These are phyloP conservation scores for Botryotinia calthae DNA, from an alignment of 2,329 filamentous ascomycete species.

Conservation along the genomic window DNA sequence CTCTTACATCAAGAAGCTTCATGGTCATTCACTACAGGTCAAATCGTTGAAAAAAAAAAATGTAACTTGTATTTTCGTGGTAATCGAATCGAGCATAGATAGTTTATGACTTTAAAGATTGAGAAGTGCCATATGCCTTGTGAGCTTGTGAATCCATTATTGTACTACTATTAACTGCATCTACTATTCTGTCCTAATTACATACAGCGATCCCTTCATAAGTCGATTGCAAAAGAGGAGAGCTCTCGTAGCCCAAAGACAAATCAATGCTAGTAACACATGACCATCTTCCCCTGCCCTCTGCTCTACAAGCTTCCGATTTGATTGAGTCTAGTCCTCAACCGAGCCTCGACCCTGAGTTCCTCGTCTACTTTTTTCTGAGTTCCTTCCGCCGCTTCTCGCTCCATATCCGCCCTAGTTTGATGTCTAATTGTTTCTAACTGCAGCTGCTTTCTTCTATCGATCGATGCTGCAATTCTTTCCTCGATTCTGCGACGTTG, in stretches of 20 bases:
- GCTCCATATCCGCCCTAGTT: background rate
- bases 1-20: background rate
- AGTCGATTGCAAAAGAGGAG: background rate
- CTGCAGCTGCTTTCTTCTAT: background rate
- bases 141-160: background rate
- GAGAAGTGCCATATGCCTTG: rapidly evolving
- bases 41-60: background rate
- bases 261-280: background rate
- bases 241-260: background rate
- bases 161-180: background rate
- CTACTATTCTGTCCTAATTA: background rate
- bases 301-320: background rate
- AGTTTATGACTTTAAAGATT: background rate
- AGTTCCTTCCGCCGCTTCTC: background rate
- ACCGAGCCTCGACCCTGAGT: background rate
- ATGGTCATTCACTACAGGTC: background rate
- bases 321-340: background rate
- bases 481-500: background rate
- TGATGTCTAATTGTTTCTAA: background rate
- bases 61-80: background rate
- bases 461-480: background rate
- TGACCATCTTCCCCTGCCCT: background rate
- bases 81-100: background rate
- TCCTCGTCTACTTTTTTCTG: background rate
- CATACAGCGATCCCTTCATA: background rate